These are phyloP conservation scores for Lobulomyces angularis DNA, from an alignment of 192 early-diverging fungal species.

Conservation along the genomic window DNA sequence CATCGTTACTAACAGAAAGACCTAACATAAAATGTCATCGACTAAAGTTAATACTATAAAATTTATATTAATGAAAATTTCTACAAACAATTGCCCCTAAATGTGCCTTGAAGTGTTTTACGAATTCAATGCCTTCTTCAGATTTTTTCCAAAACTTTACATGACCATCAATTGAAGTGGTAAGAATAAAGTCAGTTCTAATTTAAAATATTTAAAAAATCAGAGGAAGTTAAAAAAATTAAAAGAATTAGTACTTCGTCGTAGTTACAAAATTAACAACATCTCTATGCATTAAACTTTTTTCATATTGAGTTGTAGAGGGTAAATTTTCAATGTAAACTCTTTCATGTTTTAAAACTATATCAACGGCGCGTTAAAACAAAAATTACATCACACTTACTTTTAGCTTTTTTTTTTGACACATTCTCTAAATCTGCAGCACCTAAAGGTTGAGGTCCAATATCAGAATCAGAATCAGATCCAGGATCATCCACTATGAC, in stretches of 20 bases:
- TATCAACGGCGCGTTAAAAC: no score
- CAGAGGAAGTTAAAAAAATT: background rate
- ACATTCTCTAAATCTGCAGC: no score
- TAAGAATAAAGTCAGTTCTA: conserved; percentile 85
- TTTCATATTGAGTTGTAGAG: conserved; percentile 82
- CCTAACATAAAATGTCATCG: background rate
- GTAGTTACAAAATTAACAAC: conserved; percentile 62
- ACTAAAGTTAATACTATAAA: background rate
- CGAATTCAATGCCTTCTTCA: conserved; percentile 86
- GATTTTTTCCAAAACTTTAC: conserved; percentile 99
- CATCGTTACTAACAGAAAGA: conserved; percentile 43
- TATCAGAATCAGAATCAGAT: no score
- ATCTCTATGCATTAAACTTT: conserved; percentile 92
- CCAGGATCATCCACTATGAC: no score
- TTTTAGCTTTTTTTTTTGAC: no score
- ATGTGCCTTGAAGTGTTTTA: conserved; percentile 92
- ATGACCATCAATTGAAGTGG: conserved; percentile 88
- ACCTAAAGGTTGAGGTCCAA: no score
- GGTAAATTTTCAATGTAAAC: conserved; percentile 73
- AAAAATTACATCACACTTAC: no score
- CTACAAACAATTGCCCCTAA: conserved; percentile 51
- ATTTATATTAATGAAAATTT: background rate
- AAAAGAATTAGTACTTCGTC: conserved; percentile 29
- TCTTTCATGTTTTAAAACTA: no score
- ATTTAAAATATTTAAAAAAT: background rate